Base-by-base conservation (phyloP, 2,329 filamentous ascomycete species). In the Pseudogymnoascus sp. region DNA sequence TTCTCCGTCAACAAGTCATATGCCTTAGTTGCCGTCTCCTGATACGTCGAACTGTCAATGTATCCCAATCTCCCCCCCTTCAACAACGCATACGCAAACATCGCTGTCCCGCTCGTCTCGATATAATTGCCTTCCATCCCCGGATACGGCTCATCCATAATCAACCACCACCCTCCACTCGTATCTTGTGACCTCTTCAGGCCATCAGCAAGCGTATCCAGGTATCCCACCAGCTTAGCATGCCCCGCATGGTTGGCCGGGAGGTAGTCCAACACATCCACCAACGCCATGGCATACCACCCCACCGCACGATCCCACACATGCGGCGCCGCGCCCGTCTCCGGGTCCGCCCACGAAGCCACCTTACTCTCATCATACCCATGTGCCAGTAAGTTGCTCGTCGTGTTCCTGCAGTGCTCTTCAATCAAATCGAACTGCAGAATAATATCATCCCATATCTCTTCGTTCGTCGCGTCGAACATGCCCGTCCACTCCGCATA, bases 11-110 rank as follows among this genome's bases (percentile, higher is more conserved):
- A 33, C 38, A 64, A 64, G 26, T 67, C 61, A 62, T 68, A 69
- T 2, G 65, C 69, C 11, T 62, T 67, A 24, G 62, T 62, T 19
- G 68, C 65, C 3, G 67, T 65, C 11, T 56, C 42, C 13, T 56
- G 4, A 56, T 68, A 68, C 19, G 26, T 59, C 29, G 47, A 47
- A 14, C 59, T 63, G 1, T 65, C 64, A 21, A 77, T 63, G 42
- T 74, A 76, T 0, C 76, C 75, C 35, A 75, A 64, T 5, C 75
- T 69, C 29, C 70, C 64, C 5, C 73, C 73, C 69, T 76, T 77
- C 19, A 77, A 68, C n/a, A 77, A 64, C 8, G 74, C 72, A 61
- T 76, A 76, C 1, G 74, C 67, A 65, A 76, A 77, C 74, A 76
- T 76, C 26, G 74, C 73, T 1, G 67, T 73, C 21, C 68, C 73